Percentiles rank a stretch among this genome's conserved stretches.
These are phyloP conservation scores for Asclepias syriaca DNA, from an alignment of 257 asterid species.

Conservation along the genomic window DNA sequence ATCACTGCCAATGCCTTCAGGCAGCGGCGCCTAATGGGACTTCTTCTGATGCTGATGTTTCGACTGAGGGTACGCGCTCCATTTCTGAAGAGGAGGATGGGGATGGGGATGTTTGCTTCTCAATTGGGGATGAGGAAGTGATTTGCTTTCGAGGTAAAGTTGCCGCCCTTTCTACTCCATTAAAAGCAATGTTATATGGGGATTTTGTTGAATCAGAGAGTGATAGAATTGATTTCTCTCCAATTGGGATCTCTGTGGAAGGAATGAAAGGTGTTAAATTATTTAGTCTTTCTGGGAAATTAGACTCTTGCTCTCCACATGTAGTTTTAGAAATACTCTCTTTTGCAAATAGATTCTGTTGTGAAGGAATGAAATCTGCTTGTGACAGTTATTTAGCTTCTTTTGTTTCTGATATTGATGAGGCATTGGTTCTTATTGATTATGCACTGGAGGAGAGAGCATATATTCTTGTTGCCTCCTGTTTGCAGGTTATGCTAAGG, in stretches of 20 bases:
- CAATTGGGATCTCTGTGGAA: constrained; percentile 38
- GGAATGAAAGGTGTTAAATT: constrained; percentile 36
- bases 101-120: constrained; percentile 27
- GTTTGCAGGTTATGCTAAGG: constrained; percentile 46
- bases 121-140: constrained; percentile 32
- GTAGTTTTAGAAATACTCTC: constrained; percentile 38
- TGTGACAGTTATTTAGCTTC: constrained; percentile 40
- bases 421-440: constrained; percentile 41
- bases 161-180: constrained; percentile 43
- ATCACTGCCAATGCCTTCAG: constrained; percentile 33
- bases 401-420: constrained; percentile 36
- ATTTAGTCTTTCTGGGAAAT: constrained; percentile 30
- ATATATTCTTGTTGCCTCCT: constrained; percentile 35
- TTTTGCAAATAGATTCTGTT: constrained; percentile 50
- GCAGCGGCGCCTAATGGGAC: neutral
- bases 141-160: constrained; percentile 37
- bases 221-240: constrained; percentile 36
- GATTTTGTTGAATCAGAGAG: constrained; percentile 36
- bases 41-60: constrained; percentile 12
- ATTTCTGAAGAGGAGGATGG: constrained; percentile 23
- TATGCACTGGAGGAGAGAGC: constrained; percentile 51
- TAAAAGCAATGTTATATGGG: constrained; percentile 40
- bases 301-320: constrained; percentile 27
- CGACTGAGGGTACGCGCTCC: constrained; percentile 14
- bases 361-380: constrained; percentile 43